Conservation (phyloP, 768 basidiomycete genomes). For the Phaeolepiota aurea region DNA sequence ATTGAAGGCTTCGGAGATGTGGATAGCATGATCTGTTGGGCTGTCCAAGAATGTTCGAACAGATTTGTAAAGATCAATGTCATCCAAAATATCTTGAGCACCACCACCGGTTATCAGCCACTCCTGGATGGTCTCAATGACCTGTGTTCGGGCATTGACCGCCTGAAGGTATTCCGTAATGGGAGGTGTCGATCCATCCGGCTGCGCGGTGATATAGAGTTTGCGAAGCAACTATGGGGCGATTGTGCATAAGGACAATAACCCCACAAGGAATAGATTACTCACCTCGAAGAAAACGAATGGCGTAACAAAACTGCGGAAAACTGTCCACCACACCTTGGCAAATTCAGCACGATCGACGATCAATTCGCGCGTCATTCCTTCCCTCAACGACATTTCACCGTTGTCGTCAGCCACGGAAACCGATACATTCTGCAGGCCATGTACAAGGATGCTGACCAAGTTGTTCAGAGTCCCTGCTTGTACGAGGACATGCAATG, state of each 20-base stretch:
- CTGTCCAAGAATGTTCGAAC: constrained; percentile 53
- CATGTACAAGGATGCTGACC: constrained; percentile 70
- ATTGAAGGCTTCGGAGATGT: constrained; percentile 28
- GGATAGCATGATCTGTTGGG: constrained; percentile 42
- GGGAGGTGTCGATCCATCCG: constrained; percentile 28
- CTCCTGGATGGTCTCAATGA: constrained; percentile 56
- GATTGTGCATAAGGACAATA: constrained; percentile 1
- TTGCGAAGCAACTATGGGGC: constrained; percentile 60
- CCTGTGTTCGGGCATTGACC: constrained; percentile 47
- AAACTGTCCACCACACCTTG: constrained; percentile 76
- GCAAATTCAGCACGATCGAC: constrained; percentile 71
- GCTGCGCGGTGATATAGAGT: constrained; percentile 52
- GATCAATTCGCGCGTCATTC: constrained; percentile 62
- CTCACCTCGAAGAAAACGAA: constrained; percentile 79
- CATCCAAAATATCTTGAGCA: constrained; percentile 72
- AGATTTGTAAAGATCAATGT: constrained; percentile 51
- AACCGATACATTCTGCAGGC: constrained; percentile 68
- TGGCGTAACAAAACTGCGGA: constrained; percentile 75
- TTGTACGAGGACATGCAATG: constrained; percentile 68
- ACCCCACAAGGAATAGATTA: constrained; percentile 1
- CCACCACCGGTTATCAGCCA: constrained; percentile 73
- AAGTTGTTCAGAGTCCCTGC: constrained; percentile 72
- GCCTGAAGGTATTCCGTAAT: constrained; percentile 40
- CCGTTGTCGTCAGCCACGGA: constrained; percentile 84
- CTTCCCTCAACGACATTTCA: constrained; percentile 70